phyloP scores from a whole-genome alignment of 805 yeast species.

The Danielia reshetovae region DNA sequence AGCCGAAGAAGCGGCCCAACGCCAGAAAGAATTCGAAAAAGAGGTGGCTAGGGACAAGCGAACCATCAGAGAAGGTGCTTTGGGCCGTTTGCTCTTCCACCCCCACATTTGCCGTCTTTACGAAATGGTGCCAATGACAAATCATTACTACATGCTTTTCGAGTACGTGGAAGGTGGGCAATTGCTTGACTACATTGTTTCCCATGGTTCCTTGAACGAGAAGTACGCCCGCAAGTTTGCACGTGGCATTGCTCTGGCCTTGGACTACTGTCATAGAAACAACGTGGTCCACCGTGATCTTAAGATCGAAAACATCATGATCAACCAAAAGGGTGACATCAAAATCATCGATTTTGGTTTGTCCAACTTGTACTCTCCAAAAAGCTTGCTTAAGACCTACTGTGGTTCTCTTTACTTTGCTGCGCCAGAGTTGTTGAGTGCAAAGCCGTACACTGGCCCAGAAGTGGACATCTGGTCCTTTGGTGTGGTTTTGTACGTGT shows the following conservation, averaged over 20 bases:
- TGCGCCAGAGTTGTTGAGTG: conserved; percentile 93
- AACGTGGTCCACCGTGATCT: conserved; percentile 96
- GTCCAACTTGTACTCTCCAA: conserved; percentile 76
- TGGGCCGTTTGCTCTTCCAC: conserved; percentile 85
- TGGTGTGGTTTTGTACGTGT: conserved; percentile 91
- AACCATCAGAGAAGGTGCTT: conserved; percentile 91
- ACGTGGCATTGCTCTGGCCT: conserved; percentile 88
- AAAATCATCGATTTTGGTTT: conserved; percentile 96
- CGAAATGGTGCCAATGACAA: conserved; percentile 95
- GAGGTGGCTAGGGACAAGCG: conserved; percentile 89
- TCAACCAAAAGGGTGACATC: conserved; percentile 87
- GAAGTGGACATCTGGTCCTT: conserved; percentile 98
- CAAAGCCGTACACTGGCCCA: conserved; percentile 91
- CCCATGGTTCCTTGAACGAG: conserved; percentile 93
- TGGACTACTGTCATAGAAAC: conserved; percentile 89
- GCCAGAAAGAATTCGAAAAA: conserved; percentile 69
- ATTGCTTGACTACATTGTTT: conserved; percentile 92
- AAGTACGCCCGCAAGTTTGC: conserved; percentile 93
- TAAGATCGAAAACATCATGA: conserved; percentile 94
- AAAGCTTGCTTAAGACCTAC: conserved; percentile 76
- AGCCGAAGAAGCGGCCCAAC: conserved; percentile 52
- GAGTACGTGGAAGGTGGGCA: conserved; percentile 98
- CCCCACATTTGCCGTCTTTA: conserved; percentile 88
- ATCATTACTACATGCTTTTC: conserved; percentile 93
- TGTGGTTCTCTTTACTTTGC: conserved; percentile 98